Evolutionary conservation across 495 filamentous ascomycete genomes (phyloP), one percentile per base, ranked within the genome.

Genomic region (Entonaema liquescens): DNA sequence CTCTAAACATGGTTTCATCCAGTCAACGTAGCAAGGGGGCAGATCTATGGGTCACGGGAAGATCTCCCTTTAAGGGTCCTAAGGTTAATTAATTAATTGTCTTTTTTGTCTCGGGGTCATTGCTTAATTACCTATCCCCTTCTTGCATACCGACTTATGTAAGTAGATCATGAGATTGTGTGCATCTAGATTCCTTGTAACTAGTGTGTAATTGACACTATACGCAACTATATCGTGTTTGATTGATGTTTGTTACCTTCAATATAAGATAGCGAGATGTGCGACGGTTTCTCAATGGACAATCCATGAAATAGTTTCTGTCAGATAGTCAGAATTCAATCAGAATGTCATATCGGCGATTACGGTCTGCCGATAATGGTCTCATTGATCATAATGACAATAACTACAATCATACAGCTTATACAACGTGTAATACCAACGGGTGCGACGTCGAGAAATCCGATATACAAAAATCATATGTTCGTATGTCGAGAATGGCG

Each of bases 71-170:
- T 28, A 38, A 26, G 52, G 54, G 49, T 23, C 6, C 4, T 38
- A n/a, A n/a, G n/a, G n/a, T n/a, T n/a, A n/a, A n/a, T n/a, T n/a
- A n/a, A n/a, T n/a, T n/a, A 33, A 1, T 66, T 33, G 31, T 33
- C 31, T 33, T 33, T 13, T 15, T 59, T 31, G 59, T 60, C 54
- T 68, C 64, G 23, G 59, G 52, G 36, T 38, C 38, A 7, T 66
- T 59, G 38, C 58, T 71, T 67, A 71, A 71, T 71, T 71, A 49
- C 62, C 25, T 59, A 44, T 47, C 35, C 53, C 53, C 38, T 31
- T 19, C 63, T 19, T 50, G 19, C 55, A 62, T 63, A 58, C 59
- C 44, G 17, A 62, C 33, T 7, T 40, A 52, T 25, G 31, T 35
- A 36, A 54, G 13, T 29, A 59, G 44, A 49, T 62, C 63, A 62